phyloP scores from a whole-genome alignment of 441 rosid genomes.

The Codiaeum variegatum region DNA sequence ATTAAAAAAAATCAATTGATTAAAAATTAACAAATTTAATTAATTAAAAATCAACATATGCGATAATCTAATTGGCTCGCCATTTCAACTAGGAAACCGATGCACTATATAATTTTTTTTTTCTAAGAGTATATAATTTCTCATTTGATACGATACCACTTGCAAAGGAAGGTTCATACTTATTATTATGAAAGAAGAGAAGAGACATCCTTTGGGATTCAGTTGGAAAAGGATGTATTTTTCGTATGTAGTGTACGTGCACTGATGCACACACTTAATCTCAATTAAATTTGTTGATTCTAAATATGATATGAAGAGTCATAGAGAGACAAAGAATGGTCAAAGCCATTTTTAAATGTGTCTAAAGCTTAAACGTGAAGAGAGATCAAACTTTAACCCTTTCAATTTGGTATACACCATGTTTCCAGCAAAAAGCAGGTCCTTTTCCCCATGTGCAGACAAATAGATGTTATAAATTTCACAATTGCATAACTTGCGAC shows the following conservation, averaged over 20 bases:
- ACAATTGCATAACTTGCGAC: background rate
- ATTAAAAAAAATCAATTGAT: no score
- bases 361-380: background rate
- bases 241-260: background rate
- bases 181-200: no score
- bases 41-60: no score
- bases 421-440: background rate
- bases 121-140: no score
- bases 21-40: no score
- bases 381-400: background rate
- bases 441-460: conserved; percentile 8
- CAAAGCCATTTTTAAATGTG: background rate
- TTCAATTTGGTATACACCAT: background rate
- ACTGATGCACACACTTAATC: background rate
- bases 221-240: background rate
- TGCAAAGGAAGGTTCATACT: no score
- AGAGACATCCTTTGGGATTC: no score
- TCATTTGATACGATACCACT: no score
- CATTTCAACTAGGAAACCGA: no score
- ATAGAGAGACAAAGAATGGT: background rate
- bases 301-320: background rate
- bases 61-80: no score
- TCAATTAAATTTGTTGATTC: no score
- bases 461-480: background rate
- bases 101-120: no score